A percentile compares a stretch with the other conserved stretches of the same genome.
Conservation (phyloP, 139 green algal genomes). For the Picochlorum sp. region DNA sequence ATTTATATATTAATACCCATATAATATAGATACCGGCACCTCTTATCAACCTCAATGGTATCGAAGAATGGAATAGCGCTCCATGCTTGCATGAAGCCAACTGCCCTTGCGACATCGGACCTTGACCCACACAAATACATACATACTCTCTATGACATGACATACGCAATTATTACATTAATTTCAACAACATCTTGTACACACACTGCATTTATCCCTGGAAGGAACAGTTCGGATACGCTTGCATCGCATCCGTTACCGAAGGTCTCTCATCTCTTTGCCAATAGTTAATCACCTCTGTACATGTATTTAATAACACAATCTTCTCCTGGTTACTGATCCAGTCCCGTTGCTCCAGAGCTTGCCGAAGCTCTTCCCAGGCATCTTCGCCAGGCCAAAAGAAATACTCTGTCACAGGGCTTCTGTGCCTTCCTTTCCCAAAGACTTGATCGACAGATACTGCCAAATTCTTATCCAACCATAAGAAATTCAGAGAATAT, state of each 20-base stretch:
- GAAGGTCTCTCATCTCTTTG: slow-evolving; percentile 63
- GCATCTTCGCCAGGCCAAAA: slow-evolving; percentile 86
- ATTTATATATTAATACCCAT: too few species aligned
- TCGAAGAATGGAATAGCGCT: too few species aligned
- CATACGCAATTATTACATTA: too few species aligned
- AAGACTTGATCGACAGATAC: slow-evolving; percentile 71
- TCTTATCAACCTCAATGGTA: too few species aligned
- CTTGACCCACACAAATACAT: too few species aligned
- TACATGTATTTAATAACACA: slow-evolving; percentile 68
- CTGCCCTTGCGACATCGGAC: too few species aligned
- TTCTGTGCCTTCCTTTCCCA: slow-evolving; percentile 31
- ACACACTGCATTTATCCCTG: slow-evolving; percentile 9
- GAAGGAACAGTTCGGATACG: slow-evolving; percentile 72
- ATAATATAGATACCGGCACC: too few species aligned
- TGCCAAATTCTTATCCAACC: slow-evolving; percentile 79
- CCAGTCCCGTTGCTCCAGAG: slow-evolving; percentile 68
- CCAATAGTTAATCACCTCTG: slow-evolving; percentile 89
- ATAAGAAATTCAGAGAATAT: slow-evolving; percentile 77
- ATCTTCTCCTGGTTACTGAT: slow-evolving; percentile 68
- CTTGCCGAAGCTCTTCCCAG: slow-evolving; percentile 79
- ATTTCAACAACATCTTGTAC: too few species aligned
- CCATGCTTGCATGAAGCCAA: too few species aligned
- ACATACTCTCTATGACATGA: too few species aligned
- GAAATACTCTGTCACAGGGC: slow-evolving; percentile 85
- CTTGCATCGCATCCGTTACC: slow-evolving; percentile 52